A percentile compares a stretch with the other conserved stretches of the same genome.
Evolutionary conservation across 179 eudicot species (phyloP).

Genomic region (Pouteria campechiana): DNA sequence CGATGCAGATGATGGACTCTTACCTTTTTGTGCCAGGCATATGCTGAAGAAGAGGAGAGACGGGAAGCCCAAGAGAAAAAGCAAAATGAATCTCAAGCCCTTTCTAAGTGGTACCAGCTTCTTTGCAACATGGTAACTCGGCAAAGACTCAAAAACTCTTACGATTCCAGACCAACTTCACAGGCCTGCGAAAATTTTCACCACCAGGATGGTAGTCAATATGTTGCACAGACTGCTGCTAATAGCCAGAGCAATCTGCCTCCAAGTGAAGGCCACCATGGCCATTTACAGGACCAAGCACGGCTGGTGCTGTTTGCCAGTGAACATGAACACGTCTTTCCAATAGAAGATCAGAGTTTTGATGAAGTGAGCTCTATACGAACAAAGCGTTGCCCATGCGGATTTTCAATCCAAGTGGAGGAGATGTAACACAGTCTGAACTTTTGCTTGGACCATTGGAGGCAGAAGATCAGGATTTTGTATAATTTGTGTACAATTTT

Average conservation of each 20-base stretch:
- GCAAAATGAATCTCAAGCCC: slow-evolving; percentile 54
- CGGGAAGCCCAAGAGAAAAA: slow-evolving; percentile 65
- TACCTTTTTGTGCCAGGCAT: too few relatives aligned
- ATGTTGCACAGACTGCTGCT: slow-evolving; percentile 2
- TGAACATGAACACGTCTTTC: slow-evolving; percentile 66
- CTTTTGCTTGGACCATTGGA: too few relatives aligned
- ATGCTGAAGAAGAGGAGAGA: slow-evolving; percentile 71
- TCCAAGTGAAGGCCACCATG: slow-evolving; percentile 6
- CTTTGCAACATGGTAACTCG: slow-evolving; percentile 73
- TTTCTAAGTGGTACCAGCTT: slow-evolving; percentile 92
- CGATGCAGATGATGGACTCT: too few relatives aligned
- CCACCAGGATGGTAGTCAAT: slow-evolving; percentile 11
- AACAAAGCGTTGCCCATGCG: slow-evolving; percentile 68
- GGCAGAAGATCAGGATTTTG: too few relatives aligned
- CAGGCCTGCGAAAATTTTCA: slow-evolving; percentile 13
- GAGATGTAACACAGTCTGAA: slow-evolving; percentile 54
- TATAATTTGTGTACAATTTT: too few relatives aligned
- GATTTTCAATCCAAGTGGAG: slow-evolving; percentile 74
- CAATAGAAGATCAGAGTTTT: slow-evolving; percentile 29
- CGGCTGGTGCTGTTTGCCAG: slow-evolving; percentile 5
- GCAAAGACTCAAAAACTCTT: slow-evolving; percentile 54
- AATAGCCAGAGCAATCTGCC: slow-evolving; percentile 6
- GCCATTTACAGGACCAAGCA: slow-evolving; percentile 6
- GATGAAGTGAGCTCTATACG: slow-evolving; percentile 35
- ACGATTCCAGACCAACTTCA: slow-evolving; percentile 22